Percentiles rank a stretch among this genome's conserved stretches.
Evolutionary conservation across 768 basidiomycete genomes (phyloP).

Genomic region (Harrya chromipes): DNA sequence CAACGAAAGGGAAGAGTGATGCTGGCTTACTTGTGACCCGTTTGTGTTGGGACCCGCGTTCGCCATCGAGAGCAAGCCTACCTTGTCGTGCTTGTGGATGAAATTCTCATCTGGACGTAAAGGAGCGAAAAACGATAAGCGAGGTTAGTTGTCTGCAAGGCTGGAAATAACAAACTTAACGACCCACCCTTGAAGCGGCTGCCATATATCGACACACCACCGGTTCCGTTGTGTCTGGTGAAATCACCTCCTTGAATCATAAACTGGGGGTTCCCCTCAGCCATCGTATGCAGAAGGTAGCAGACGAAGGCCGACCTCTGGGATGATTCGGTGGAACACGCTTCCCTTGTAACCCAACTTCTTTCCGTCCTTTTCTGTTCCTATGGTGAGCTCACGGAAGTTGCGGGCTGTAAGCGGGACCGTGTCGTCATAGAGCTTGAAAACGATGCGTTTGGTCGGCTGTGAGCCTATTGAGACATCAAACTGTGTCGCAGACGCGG

Average conservation of each 20-base stretch:
- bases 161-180: no score
- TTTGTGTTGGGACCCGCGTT: slow-evolving; percentile 83
- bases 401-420: slow-evolving; percentile 81
- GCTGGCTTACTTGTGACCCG: slow-evolving; percentile 60
- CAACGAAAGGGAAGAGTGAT: not conserved
- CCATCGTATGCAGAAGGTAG: not conserved
- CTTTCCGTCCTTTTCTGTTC: slow-evolving; percentile 37
- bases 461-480: slow-evolving; percentile 58
- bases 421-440: slow-evolving; percentile 78
- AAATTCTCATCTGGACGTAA: slow-evolving; percentile 64
- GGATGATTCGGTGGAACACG: slow-evolving; percentile 72
- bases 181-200: slow-evolving; percentile 66
- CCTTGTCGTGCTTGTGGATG: slow-evolving; percentile 54
- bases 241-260: slow-evolving; percentile 92
- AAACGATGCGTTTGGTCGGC: slow-evolving; percentile 68
- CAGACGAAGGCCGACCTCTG: slow-evolving; percentile 40
- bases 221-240: slow-evolving; percentile 69
- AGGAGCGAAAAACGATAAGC: not conserved
- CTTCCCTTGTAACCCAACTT: slow-evolving; percentile 72
- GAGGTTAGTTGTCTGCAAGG: not conserved
- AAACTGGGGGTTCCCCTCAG: slow-evolving; percentile 40
- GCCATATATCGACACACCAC: slow-evolving; percentile 86
- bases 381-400: slow-evolving; percentile 77
- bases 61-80: slow-evolving; percentile 79
- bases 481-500: slow-evolving; percentile 42